Evolutionary conservation across 2,329 filamentous ascomycete species (phyloP).

Genomic region (Epichloe brachyelytri): DNA sequence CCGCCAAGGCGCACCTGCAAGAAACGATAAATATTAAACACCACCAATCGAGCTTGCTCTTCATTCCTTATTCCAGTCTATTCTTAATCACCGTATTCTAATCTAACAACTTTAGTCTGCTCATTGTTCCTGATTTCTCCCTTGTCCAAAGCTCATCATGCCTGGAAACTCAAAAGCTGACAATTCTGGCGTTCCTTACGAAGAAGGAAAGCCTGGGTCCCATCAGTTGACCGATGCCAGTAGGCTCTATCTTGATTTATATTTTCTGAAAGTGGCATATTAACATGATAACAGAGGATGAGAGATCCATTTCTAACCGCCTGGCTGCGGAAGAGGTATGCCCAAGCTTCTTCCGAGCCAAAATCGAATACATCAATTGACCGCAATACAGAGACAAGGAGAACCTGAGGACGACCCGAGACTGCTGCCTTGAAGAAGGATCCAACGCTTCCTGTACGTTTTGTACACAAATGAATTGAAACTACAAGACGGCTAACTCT

Average conservation of each 20-base stretch:
- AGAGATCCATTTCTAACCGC: slow-evolving; percentile 60
- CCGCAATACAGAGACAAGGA: slow-evolving; percentile 18
- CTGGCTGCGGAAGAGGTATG: slow-evolving; percentile 48
- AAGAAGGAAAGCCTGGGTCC: slow-evolving; percentile 59
- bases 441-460: slow-evolving; percentile 42
- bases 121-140: too few relatives aligned
- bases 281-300: slow-evolving; percentile 41
- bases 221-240: slow-evolving; percentile 61
- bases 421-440: slow-evolving; percentile 39
- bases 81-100: background rate
- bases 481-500: background rate
- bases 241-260: slow-evolving; percentile 24
- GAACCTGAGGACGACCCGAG: slow-evolving; percentile 33
- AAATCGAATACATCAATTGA: slow-evolving; percentile 3
- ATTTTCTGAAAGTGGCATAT: too few relatives aligned
- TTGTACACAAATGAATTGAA: too few relatives aligned
- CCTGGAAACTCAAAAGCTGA: slow-evolving; percentile 52
- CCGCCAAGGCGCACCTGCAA: background rate
- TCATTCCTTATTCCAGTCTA: background rate
- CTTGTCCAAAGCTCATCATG: slow-evolving; percentile 14
- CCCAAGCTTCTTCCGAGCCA: background rate
- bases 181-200: slow-evolving; percentile 41
- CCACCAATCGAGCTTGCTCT: background rate
- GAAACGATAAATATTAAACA: background rate
- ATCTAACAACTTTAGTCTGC: background rate